Percentiles rank a stretch among this genome's conserved stretches.
These are phyloP conservation scores for Penicillium pancosmium DNA, from an alignment of 495 filamentous ascomycete genomes.

Conservation along the genomic window DNA sequence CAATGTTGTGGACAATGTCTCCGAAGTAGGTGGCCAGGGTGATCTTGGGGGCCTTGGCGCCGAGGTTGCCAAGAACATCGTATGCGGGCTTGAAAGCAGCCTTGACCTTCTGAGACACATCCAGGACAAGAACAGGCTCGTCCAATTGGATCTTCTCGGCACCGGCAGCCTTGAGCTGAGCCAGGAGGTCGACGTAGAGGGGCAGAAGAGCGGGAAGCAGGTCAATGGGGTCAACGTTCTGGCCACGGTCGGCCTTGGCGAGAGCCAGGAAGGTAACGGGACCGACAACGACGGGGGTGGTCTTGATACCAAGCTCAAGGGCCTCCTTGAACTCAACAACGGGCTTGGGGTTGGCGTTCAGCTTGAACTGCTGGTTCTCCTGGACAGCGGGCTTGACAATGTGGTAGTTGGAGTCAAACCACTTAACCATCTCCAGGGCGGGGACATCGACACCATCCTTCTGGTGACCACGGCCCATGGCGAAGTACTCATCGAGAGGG, in stretches of 20 bases:
- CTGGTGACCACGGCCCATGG: constrained; percentile 98
- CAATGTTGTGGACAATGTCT: constrained; percentile 98
- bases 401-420: constrained; percentile 99
- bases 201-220: constrained; percentile 90
- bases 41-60: constrained; percentile 76
- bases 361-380: constrained; percentile 93
- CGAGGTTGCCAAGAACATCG: constrained; percentile 77
- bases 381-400: constrained; percentile 99
- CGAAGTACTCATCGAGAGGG: constrained; percentile 95
- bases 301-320: constrained; percentile 90
- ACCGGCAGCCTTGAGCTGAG: constrained; percentile 91
- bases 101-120: constrained; percentile 85
- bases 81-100: constrained; percentile 97
- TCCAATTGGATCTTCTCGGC: constrained; percentile 95
- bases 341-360: constrained; percentile 84
- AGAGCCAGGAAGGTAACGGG: constrained; percentile 96
- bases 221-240: constrained; percentile 87
- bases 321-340: constrained; percentile 93
- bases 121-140: constrained; percentile 93
- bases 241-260: constrained; percentile 94
- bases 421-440: constrained; percentile 98
- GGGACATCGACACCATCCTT: constrained; percentile 86
- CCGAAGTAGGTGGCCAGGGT: constrained; percentile 96
- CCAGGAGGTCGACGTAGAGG: constrained; percentile 86
- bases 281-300: constrained; percentile 91